Percentiles rank a stretch among this genome's conserved stretches.
These are phyloP conservation scores for Aphanomyces cochlioides DNA, from an alignment of 352 stramenopile genomes.

Conservation along the genomic window DNA sequence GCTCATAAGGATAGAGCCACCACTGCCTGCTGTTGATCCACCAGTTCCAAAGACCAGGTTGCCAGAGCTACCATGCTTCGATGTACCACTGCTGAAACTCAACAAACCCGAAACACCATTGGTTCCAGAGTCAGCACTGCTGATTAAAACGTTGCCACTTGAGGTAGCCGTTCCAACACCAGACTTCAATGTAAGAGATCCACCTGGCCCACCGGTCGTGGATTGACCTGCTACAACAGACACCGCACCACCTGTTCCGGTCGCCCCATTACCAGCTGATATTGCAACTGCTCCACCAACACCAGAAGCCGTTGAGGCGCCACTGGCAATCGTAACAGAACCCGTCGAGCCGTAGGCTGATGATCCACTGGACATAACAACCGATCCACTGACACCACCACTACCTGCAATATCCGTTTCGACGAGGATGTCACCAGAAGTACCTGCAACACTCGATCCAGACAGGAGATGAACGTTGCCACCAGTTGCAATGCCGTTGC, in stretches of 20 bases:
- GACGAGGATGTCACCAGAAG: no score
- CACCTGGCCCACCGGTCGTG: neutral
- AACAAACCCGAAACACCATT: no score
- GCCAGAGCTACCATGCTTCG: conserved; percentile 31
- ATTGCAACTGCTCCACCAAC: neutral
- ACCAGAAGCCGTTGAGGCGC: neutral
- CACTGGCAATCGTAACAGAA: neutral
- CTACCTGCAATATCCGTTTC: no score
- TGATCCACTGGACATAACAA: no score
- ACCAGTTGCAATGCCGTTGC: no score
- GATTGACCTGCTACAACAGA: neutral
- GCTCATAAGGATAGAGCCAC: conserved; percentile 34
- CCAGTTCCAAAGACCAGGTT: conserved; percentile 32
- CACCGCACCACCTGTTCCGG: neutral
- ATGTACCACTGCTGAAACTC: neutral
- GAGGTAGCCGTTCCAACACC: neutral
- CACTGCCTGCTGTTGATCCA: no score
- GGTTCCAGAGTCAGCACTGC: neutral
- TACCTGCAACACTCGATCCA: no score
- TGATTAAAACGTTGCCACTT: neutral
- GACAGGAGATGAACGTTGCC: no score
- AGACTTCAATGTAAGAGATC: neutral
- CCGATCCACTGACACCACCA: no score
- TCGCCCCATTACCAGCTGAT: neutral
- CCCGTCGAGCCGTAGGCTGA: no score